phyloP scores from a whole-genome alignment of 2,329 filamentous ascomycete species.

The Penicillium fuscoglaucum region DNA sequence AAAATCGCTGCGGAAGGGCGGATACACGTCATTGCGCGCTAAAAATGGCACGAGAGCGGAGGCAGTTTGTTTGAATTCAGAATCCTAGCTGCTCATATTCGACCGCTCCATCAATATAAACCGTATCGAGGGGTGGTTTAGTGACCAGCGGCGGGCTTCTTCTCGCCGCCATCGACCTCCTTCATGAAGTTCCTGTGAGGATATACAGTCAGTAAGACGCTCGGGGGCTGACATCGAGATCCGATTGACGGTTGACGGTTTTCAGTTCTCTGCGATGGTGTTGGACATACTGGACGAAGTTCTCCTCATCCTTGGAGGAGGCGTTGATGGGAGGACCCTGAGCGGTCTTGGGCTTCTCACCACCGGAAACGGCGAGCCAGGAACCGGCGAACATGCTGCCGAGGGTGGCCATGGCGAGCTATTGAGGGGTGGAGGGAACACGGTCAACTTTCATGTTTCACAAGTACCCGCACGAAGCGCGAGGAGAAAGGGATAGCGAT shows the following conservation, averaged over 20 bases:
- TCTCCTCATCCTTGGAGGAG: conserved; percentile 66
- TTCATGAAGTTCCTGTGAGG: conserved; percentile 52
- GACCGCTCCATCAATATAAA: conserved; percentile 20
- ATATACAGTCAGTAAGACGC: neutral
- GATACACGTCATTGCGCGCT: conserved; percentile 15
- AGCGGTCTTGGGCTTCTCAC: conserved; percentile 35
- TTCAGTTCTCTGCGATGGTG: neutral
- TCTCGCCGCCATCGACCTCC: conserved; percentile 49
- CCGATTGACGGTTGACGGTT: neutral
- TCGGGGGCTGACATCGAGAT: neutral
- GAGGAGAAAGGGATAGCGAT: conserved; percentile 26
- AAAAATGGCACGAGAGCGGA: conserved; percentile 16
- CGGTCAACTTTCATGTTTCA: conserved; percentile 22
- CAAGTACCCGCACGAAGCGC: conserved; percentile 13
- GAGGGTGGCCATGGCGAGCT: conserved; percentile 64
- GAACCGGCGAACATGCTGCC: conserved; percentile 51
- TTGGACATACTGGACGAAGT: conserved; percentile 63
- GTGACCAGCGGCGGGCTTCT: conserved; percentile 41
- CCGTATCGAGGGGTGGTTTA: conserved; percentile 25
- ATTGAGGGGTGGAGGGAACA: conserved; percentile 10
- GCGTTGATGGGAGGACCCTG: conserved; percentile 62
- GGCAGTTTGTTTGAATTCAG: conserved; percentile 17
- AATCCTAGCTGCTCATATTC: conserved; percentile 15
- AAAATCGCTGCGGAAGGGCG: conserved; percentile 6
- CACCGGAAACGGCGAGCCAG: conserved; percentile 48